A percentile compares a stretch with the other conserved stretches of the same genome.
Evolutionary conservation across 2,329 filamentous ascomycete genomes (phyloP).

Genomic region (Fusarium goolgardi): DNA sequence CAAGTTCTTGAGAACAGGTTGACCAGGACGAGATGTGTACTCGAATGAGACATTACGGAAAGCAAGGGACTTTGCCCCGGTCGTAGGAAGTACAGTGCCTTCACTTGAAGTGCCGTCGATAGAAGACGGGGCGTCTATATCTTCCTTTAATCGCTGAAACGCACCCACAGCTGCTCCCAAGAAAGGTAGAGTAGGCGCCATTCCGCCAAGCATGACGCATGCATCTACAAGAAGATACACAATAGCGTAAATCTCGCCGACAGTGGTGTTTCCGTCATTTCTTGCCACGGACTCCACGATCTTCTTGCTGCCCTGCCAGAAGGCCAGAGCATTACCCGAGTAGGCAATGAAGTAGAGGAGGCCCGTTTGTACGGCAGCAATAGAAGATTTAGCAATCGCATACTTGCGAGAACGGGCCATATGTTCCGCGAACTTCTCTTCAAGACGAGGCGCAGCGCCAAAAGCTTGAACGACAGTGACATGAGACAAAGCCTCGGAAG

Average conservation of each 20-base stretch:
- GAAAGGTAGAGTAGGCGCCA: constrained; percentile 71
- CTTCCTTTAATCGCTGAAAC: constrained; percentile 66
- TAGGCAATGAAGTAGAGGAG: constrained; percentile 75
- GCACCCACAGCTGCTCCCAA: constrained; percentile 68
- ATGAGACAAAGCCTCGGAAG: constrained; percentile 69
- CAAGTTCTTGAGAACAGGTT: constrained; percentile 56
- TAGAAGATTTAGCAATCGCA: constrained; percentile 67
- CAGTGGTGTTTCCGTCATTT: constrained; percentile 50
- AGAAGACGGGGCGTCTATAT: constrained; percentile 63
- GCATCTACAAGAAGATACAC: constrained; percentile 72
- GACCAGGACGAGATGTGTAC: constrained; percentile 57
- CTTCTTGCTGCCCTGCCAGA: constrained; percentile 72
- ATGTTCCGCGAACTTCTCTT: constrained; percentile 61
- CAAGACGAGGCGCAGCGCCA: constrained; percentile 59
- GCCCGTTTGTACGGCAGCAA: constrained; percentile 68
- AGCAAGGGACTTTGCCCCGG: constrained; percentile 51
- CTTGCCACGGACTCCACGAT: constrained; percentile 55
- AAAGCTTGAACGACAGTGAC: constrained; percentile 72
- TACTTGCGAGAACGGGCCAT: constrained; percentile 59
- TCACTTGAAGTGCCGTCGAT: constrained; percentile 58
- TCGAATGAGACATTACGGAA: constrained; percentile 58
- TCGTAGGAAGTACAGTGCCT: constrained; percentile 55
- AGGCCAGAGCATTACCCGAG: constrained; percentile 72
- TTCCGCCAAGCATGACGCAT: constrained; percentile 70
- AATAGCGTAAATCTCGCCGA: constrained; percentile 57